These are phyloP conservation scores for Oryza meridionalis DNA, from an alignment of 176 grass and related monocot genomes.

Conservation along the genomic window DNA sequence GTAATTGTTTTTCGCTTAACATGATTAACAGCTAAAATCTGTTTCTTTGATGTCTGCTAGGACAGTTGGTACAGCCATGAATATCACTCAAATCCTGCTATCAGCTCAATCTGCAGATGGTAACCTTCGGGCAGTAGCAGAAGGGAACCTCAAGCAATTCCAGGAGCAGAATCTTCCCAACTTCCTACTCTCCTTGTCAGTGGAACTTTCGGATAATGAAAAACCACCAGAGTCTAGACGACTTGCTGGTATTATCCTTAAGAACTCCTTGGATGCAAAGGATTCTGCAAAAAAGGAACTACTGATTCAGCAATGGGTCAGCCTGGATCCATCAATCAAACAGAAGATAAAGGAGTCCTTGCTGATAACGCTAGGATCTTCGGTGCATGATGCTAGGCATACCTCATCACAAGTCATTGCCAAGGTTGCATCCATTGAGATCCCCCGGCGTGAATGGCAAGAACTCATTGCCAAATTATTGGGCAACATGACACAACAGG, in stretches of 20 bases:
- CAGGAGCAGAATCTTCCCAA: conserved; percentile 89
- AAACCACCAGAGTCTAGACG: conserved; percentile 77
- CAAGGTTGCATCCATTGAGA: conserved; percentile 92
- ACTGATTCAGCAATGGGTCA: conserved; percentile 69
- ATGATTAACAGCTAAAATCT: background rate
- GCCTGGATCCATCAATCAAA: conserved; percentile 66
- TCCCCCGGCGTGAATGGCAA: conserved; percentile 89
- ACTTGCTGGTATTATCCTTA: conserved; percentile 84
- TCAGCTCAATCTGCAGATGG: conserved; percentile 80
- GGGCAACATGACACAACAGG: conserved; percentile 60
- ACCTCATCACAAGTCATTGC: conserved; percentile 95
- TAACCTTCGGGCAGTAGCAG: conserved; percentile 67
- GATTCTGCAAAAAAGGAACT: conserved; percentile 64
- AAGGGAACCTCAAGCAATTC: conserved; percentile 77
- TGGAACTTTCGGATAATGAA: conserved; percentile 71
- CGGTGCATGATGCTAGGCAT: conserved; percentile 69
- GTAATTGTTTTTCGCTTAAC: conserved; percentile 7
- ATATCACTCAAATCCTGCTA: conserved; percentile 71
- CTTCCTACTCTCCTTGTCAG: conserved; percentile 78
- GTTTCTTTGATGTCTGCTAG: conserved; percentile 25
- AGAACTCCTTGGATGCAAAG: conserved; percentile 87
- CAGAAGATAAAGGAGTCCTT: conserved; percentile 86
- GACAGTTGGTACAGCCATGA: conserved; percentile 52
- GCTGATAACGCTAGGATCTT: conserved; percentile 76
- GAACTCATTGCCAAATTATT: conserved; percentile 77